Base-by-base conservation (phyloP, 192 early-diverging fungal genomes). In the Coemansia sp. region DNA sequence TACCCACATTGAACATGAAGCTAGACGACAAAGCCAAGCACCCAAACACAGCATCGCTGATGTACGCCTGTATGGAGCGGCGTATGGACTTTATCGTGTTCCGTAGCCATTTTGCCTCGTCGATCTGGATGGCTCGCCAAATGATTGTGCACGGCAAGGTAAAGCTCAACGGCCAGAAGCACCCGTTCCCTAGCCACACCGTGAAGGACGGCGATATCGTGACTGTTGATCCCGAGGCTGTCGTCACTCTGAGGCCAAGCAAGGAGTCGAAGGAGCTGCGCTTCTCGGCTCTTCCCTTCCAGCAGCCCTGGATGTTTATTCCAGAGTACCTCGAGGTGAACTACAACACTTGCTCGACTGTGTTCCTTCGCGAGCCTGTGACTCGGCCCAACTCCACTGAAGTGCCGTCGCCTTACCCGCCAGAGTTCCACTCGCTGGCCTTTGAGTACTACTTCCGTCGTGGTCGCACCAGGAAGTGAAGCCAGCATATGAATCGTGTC, bases 281-380 rank as follows among this genome's bases (percentile, higher is more conserved):
- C 18, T 93, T 92, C 72, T 79, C 73, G n/a, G 87, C 90, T 13
- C 87, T 79, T 36, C 88, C 88, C 16, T 99, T 92, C 77, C 88
- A 90, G 78, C 91, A 94, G 74, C 95, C 97, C 12, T 96, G 92
- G 88, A 91, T 99, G 89, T 99, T 97, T 76, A 88, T 96, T 20
- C 97, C 97, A 9, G 90, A 94, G 60, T 99, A 99, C 78, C 90
- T 99, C 31, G 97, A 99, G 85, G 96, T 99, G 58, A 92, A 95
- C 86, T 99, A 96, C 86, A 91, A 92, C 77, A 95, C 92, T 8
- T 96, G 95, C 89, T 93, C 92, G 36, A 86, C 89, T 2, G 89
- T 95, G 52, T 95, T 95, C 73, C 80, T 99, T 52, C 91, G 96
- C 63, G 83, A 91, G 31, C 97, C 97, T 15, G 88, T 97, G 52